Evolutionary conservation across 2,329 filamentous ascomycete species (phyloP).

Genomic region (Cladorrhinum sp.): DNA sequence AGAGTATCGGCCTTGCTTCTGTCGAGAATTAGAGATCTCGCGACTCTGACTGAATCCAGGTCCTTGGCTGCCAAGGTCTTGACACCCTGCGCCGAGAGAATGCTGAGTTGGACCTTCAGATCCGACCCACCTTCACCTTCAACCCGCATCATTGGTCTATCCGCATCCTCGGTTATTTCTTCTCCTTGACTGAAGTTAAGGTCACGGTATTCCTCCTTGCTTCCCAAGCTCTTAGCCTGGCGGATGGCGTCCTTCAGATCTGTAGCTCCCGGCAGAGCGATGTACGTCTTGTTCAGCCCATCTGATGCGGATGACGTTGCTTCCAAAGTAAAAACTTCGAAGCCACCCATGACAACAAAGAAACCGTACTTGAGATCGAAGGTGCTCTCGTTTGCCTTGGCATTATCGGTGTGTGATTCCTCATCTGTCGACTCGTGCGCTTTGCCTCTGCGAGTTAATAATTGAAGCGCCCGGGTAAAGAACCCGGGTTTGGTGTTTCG

Average conservation of each 20-base stretch:
- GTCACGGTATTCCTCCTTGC: too few species aligned
- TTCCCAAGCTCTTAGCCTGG: too few species aligned
- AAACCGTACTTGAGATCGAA: conserved; percentile 29
- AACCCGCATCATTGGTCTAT: neutral
- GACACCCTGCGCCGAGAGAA: neutral
- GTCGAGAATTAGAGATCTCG: conserved; percentile 29
- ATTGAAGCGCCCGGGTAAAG: neutral
- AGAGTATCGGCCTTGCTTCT: conserved; percentile 37
- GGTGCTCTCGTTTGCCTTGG: neutral
- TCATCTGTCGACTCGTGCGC: neutral
- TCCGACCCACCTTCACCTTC: neutral
- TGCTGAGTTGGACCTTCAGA: neutral
- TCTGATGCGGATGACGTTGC: too few species aligned
- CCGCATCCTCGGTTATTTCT: too few species aligned
- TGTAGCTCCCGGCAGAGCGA: too few species aligned
- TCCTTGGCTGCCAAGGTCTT: neutral
- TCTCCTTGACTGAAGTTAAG: too few species aligned
- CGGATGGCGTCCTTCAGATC: too few species aligned
- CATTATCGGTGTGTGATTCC: neutral
- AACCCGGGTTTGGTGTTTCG: neutral
- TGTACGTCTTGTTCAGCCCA: too few species aligned
- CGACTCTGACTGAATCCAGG: neutral
- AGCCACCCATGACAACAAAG: conserved; percentile 33
- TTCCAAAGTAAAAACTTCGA: conserved; percentile 15
- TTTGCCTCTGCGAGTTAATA: neutral